A percentile compares a stretch with the other conserved stretches of the same genome.
These are phyloP conservation scores for Isabelozyma rhagii DNA, from an alignment of 805 yeast species.

Conservation along the genomic window DNA sequence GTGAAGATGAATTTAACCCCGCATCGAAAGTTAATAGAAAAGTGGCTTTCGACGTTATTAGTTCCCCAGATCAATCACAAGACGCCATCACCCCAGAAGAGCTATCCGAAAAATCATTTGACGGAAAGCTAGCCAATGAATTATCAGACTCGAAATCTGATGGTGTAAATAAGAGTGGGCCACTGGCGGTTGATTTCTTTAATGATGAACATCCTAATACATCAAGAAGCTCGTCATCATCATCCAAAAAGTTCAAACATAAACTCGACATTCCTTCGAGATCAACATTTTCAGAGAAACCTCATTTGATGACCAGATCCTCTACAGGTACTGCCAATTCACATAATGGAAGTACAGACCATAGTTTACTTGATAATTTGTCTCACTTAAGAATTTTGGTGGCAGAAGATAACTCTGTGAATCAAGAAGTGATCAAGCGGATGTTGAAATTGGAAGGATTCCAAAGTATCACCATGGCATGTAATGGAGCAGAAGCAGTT, in stretches of 20 bases:
- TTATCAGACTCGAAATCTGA: no score
- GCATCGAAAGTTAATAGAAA: conserved; percentile 49
- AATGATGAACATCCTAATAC: background rate
- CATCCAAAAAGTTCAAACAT: background rate
- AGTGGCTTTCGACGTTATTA: conserved; percentile 37
- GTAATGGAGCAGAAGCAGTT: conserved; percentile 90
- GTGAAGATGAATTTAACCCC: conserved; percentile 68
- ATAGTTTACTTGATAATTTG: conserved; percentile 21
- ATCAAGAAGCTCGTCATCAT: background rate
- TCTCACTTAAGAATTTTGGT: conserved; percentile 58
- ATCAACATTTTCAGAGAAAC: conserved; percentile 32
- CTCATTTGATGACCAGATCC: conserved; percentile 42
- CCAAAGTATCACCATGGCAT: conserved; percentile 67
- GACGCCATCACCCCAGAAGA: background rate
- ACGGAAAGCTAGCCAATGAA: no score
- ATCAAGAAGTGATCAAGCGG: conserved; percentile 88
- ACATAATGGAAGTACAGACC: conserved; percentile 8
- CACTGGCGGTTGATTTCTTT: background rate
- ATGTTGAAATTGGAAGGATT: conserved; percentile 87
- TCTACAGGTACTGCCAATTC: conserved; percentile 53
- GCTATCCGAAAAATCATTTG: no score
- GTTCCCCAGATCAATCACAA: background rate
- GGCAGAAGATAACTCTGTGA: conserved; percentile 92
- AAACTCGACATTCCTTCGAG: conserved; percentile 8
- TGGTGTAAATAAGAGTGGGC: background rate